These are phyloP conservation scores for Nicotiana paniculata DNA, from an alignment of 257 asterid species.

Conservation along the genomic window DNA sequence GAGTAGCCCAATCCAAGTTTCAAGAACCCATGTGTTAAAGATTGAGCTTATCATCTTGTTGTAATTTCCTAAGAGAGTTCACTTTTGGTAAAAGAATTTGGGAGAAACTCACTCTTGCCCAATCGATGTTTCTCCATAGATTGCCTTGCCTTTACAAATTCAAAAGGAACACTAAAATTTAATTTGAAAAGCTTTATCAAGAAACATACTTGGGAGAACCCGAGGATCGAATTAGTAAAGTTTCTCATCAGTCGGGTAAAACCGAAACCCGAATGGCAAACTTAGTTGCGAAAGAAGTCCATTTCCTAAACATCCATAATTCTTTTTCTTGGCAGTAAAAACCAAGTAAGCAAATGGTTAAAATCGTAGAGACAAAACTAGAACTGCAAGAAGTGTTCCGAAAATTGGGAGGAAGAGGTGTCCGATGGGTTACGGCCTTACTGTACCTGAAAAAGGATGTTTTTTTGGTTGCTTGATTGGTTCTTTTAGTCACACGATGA, in stretches of 20 bases:
- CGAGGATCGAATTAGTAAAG: conserved; percentile 69
- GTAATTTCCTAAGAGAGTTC: conserved; percentile 29
- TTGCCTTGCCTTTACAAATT: conserved; percentile 44
- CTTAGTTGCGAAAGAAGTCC: too few species aligned
- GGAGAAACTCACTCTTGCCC: conserved; percentile 55
- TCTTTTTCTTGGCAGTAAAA: too few species aligned
- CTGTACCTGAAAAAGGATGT: too few species aligned
- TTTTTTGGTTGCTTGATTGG: too few species aligned
- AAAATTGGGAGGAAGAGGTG: too few species aligned
- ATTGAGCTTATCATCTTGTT: conserved; percentile 35
- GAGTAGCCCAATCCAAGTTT: conserved; percentile 62
- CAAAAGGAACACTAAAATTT: not conserved
- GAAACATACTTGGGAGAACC: conserved; percentile 63
- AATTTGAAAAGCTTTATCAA: not conserved
- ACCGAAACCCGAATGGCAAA: conserved; percentile 85
- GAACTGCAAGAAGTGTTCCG: too few species aligned
- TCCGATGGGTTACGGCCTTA: too few species aligned
- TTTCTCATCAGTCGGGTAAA: conserved; percentile 38
- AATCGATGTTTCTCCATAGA: conserved; percentile 70
- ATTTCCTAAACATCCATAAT: too few species aligned
- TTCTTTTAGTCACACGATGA: too few species aligned
- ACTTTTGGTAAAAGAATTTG: conserved; percentile 39
- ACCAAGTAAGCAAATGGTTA: conserved; percentile 15
- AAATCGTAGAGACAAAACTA: too few species aligned
- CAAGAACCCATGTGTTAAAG: conserved; percentile 50